These are phyloP conservation scores for Tritrichomonas musculus DNA, from an alignment of 208 protist genomes.

Conservation along the genomic window DNA sequence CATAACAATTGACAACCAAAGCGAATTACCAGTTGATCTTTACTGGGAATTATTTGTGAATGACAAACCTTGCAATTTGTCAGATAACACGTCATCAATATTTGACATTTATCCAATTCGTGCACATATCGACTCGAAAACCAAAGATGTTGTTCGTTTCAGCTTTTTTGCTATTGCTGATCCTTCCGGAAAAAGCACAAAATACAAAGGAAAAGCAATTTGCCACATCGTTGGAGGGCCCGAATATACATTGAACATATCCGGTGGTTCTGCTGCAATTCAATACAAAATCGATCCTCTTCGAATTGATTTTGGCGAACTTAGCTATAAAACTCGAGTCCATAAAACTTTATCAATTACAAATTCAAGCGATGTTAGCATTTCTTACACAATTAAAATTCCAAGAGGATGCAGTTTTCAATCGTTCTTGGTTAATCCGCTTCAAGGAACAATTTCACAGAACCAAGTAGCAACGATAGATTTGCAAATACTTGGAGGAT, in stretches of 20 bases:
- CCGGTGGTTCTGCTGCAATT: background rate
- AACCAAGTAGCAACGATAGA: background rate
- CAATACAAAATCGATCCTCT: constrained; percentile 23
- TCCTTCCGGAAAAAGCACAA: background rate
- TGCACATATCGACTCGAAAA: background rate
- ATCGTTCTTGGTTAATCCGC: background rate
- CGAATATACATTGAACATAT: background rate
- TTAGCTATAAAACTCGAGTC: background rate
- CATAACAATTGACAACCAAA: background rate
- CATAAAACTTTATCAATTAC: background rate
- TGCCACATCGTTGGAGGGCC: background rate
- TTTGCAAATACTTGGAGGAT: background rate
- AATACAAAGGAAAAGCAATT: background rate
- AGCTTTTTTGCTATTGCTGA: background rate
- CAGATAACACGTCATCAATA: background rate
- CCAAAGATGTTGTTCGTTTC: background rate
- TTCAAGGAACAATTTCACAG: background rate
- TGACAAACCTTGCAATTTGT: background rate
- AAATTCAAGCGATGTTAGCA: background rate
- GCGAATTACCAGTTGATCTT: background rate
- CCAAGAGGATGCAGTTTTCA: background rate
- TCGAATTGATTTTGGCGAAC: background rate
- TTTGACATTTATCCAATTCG: constrained; percentile 33
- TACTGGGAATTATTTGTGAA: background rate
- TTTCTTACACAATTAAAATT: background rate